Base-by-base conservation (phyloP, 208 protist genomes). In the Leishmania tarentolae region DNA sequence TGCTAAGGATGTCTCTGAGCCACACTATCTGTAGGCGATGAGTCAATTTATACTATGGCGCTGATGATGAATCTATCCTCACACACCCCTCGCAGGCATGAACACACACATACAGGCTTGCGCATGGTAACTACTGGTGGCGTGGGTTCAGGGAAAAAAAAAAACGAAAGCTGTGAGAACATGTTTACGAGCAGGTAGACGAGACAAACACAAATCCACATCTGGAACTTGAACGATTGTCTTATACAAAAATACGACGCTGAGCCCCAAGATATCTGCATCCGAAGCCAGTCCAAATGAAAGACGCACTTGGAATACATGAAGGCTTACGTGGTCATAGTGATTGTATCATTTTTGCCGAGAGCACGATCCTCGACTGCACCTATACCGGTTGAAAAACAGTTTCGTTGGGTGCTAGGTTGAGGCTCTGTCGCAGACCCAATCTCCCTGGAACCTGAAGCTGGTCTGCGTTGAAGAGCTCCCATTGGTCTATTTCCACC, bases 391-490 rank as follows among this genome's bases (percentile, higher is more conserved):
- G 81, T 35, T 88, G 83, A 73, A 91, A 89, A 35, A 87, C 65
- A 42, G 75, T 69, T 37, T 78, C 57, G 31, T 69, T 53, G 46
- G 82, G 28, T 21, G n/a, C 42, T 3, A 68, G 31, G 50, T 75
- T 79, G 21, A 85, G 72, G 63, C 82, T 85, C 44, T 80, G 78
- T 42, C 89, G 84, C 28, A 98, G 84, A 1, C 88, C 92, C 40
- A 98, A 81, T 57, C 95, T 79, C 4, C 95, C 95, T 71, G 95
- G 95, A 37, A 95, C 91, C 56, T 77, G 79, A 11, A 98, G 88
- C 78, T 98, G 95, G 59, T 98, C 93, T 0, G 93, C 93, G 76
- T 98, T 98, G 81, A 93, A 94, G 66, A 98, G 80, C 79, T 93
- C 92, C 90, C 92, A 98, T 78, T 96, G 90, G 0, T 97, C 91